phyloP scores from a whole-genome alignment of 2,329 filamentous ascomycete species.

The Arthroderma sp. region DNA sequence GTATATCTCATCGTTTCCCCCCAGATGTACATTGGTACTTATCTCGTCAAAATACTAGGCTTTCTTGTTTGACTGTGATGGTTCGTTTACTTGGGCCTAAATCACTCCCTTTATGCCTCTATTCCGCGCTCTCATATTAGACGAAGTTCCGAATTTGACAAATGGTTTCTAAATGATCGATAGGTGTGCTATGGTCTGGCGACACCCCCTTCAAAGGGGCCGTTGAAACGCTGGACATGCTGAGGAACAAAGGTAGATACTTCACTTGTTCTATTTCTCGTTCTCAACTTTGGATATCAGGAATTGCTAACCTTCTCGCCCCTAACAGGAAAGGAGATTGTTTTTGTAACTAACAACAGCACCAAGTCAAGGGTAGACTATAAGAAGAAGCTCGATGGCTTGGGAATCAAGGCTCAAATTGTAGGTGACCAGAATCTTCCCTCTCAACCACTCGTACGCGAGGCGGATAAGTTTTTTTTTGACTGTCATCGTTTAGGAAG shows the following conservation, averaged over 20 bases:
- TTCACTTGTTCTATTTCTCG: background rate
- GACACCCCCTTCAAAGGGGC: constrained; percentile 78
- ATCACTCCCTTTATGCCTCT: constrained; percentile 7
- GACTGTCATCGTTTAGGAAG: constrained; percentile 45
- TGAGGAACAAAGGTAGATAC: constrained; percentile 61
- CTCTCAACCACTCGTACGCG: background rate
- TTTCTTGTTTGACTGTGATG: constrained; percentile 95
- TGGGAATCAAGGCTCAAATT: constrained; percentile 66
- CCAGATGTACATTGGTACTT: background rate
- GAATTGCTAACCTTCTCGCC: background rate
- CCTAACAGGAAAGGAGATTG: constrained; percentile 64
- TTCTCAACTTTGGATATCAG: background rate
- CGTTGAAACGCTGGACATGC: constrained; percentile 70
- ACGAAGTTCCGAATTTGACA: background rate
- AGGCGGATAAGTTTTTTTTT: background rate
- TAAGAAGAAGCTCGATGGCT: constrained; percentile 70
- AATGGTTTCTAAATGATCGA: constrained; percentile 23
- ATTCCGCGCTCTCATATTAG: too few relatives aligned
- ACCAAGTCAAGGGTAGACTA: constrained; percentile 92
- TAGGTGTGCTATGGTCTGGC: constrained; percentile 93
- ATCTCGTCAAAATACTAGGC: constrained; percentile 42
- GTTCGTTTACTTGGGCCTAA: constrained; percentile 39
- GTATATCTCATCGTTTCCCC: constrained; percentile 27
- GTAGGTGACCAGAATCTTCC: constrained; percentile 25
- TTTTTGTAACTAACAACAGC: constrained; percentile 98